Conservation (phyloP, 805 yeast genomes). For the Saccharomycopsis amapae region DNA sequence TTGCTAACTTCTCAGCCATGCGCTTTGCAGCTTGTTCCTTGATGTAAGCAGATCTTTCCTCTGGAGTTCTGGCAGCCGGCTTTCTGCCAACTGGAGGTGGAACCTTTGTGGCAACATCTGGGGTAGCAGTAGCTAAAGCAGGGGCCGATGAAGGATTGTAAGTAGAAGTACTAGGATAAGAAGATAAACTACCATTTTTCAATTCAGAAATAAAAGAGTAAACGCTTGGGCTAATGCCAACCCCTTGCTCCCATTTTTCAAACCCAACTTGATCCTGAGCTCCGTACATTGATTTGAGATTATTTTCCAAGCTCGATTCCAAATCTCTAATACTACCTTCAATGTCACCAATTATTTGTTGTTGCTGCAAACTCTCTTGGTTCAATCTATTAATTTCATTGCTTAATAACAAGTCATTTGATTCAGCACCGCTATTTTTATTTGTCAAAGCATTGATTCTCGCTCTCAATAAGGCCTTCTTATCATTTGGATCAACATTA, state of each 20-base stretch:
- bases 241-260: slow-evolving; percentile 74
- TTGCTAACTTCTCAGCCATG: slow-evolving; percentile 82
- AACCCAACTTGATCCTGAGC: slow-evolving; percentile 42
- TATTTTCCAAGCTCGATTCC: slow-evolving; percentile 32
- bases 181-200: slow-evolving; percentile 28
- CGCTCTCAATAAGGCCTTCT: slow-evolving; percentile 69
- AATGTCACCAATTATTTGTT: slow-evolving; percentile 56
- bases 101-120: slow-evolving; percentile 19
- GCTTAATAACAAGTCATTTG: slow-evolving; percentile 32
- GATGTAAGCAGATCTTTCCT: slow-evolving; percentile 69
- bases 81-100: slow-evolving; percentile 20
- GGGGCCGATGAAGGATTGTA: slow-evolving; percentile 18
- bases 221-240: slow-evolving; percentile 67
- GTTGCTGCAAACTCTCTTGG: slow-evolving; percentile 31
- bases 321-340: slow-evolving; percentile 62
- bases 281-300: slow-evolving; percentile 28
- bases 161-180: slow-evolving; percentile 7
- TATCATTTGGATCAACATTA: slow-evolving; percentile 71
- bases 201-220: slow-evolving; percentile 53
- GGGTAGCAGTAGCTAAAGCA: slow-evolving; percentile 23
- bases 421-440: slow-evolving; percentile 29
- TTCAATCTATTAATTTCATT: slow-evolving; percentile 35
- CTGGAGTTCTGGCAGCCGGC: slow-evolving; percentile 37
- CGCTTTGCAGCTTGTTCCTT: slow-evolving; percentile 75
- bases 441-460: slow-evolving; percentile 94